Evolutionary conservation across 73 alveolate species (phyloP).

Genomic region (Symbiodinium natans): DNA sequence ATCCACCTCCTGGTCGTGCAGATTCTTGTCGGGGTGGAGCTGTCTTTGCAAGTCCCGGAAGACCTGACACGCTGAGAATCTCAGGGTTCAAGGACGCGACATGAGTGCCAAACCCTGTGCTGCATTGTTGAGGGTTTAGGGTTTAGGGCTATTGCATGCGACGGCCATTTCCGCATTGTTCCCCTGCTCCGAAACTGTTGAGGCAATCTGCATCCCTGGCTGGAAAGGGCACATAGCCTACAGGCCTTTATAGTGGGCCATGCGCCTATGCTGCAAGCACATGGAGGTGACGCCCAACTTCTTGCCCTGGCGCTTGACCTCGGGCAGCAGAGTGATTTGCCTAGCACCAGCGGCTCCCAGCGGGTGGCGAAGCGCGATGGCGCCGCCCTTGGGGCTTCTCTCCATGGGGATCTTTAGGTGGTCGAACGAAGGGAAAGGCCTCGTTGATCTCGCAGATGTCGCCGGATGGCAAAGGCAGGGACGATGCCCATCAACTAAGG

Average conservation of each 20-base stretch:
- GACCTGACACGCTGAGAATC: conserved; percentile 23
- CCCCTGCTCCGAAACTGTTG: not conserved
- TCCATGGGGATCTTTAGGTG: conserved; percentile 98
- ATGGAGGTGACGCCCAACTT: conserved; percentile 99
- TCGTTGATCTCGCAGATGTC: conserved; percentile 99
- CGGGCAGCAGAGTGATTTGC: conserved; percentile 98
- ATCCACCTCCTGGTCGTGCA: conserved; percentile 71
- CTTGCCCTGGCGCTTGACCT: conserved; percentile 98
- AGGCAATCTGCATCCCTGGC: not conserved
- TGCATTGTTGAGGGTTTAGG: no score
- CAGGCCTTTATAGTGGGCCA: conserved; percentile 99
- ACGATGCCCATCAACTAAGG: conserved; percentile 99
- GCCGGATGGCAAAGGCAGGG: conserved; percentile 99
- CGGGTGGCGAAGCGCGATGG: conserved; percentile 99
- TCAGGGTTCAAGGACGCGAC: not conserved
- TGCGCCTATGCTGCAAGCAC: conserved; percentile 99
- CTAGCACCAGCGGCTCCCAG: conserved; percentile 99
- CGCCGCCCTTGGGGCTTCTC: conserved; percentile 97
- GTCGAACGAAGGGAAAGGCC: conserved; percentile 99
- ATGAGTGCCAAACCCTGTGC: not conserved
- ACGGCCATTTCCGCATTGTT: no score
- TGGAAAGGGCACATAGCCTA: not conserved
- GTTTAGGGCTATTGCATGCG: no score
- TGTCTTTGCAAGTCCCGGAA: conserved; percentile 80
- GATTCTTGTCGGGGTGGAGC: conserved; percentile 80